These are phyloP conservation scores for Epichloe bromicola DNA, from an alignment of 2,329 filamentous ascomycete genomes.

Conservation along the genomic window DNA sequence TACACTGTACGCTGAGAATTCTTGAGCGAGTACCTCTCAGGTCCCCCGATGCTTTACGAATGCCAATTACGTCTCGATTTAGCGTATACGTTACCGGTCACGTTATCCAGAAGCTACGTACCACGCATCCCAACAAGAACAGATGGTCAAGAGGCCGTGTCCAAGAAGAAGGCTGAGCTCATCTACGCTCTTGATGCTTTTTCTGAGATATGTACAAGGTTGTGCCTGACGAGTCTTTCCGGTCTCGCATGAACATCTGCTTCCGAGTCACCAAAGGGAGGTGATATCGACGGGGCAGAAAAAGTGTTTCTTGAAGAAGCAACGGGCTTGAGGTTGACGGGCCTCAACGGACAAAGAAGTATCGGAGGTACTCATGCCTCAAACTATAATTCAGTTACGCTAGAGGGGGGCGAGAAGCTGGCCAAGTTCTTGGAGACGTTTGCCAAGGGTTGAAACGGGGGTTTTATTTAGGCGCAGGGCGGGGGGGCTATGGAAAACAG, in stretches of 20 bases:
- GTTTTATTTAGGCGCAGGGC: too few relatives aligned
- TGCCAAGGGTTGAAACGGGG: too few relatives aligned
- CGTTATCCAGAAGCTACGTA: background rate
- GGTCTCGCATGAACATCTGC: constrained; percentile 91
- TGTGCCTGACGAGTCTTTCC: constrained; percentile 59
- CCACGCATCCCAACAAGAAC: background rate
- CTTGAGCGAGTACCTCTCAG: too few relatives aligned
- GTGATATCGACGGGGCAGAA: constrained; percentile 56
- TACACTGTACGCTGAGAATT: too few relatives aligned
- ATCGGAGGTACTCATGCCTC: too few relatives aligned
- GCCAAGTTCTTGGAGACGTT: too few relatives aligned
- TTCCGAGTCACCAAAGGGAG: constrained; percentile 60
- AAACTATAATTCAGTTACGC: too few relatives aligned
- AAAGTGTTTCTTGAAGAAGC: constrained; percentile 67
- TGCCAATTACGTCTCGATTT: too few relatives aligned
- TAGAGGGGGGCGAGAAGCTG: too few relatives aligned
- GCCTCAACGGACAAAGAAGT: too few relatives aligned
- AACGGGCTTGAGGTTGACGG: constrained; percentile 19
- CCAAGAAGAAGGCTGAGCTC: background rate
- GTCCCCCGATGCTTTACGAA: too few relatives aligned
- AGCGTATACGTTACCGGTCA: background rate
- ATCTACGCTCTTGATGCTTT: background rate
- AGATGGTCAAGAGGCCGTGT: background rate
- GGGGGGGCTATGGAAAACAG: constrained; percentile 9
- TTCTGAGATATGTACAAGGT: constrained; percentile 42